Percentiles rank a stretch among this genome's conserved stretches.
These are phyloP conservation scores for Aschersonia sp. DNA, from an alignment of 2,329 filamentous ascomycete genomes.

Conservation along the genomic window DNA sequence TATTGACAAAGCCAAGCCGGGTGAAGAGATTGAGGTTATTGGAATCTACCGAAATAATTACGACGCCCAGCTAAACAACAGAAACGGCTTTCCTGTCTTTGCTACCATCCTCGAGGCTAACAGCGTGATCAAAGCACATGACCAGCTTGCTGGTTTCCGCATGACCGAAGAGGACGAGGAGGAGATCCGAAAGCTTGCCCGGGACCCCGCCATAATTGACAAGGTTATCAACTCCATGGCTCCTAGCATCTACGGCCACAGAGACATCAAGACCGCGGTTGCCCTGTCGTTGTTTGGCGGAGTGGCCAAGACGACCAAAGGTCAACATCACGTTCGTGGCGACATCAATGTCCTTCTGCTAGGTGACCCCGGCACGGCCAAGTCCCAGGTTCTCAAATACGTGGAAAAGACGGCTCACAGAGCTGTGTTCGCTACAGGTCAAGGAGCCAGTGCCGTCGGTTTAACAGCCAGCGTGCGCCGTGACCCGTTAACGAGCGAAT, in stretches of 20 bases:
- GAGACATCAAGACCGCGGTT: slow-evolving; percentile 92
- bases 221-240: slow-evolving; percentile 89
- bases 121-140: slow-evolving; percentile 91
- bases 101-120: slow-evolving; percentile 96
- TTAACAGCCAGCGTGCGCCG: slow-evolving; percentile 91
- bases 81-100: slow-evolving; percentile 96
- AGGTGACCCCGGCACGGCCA: slow-evolving; percentile 93
- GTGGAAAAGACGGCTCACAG: slow-evolving; percentile 95
- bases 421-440: slow-evolving; percentile 93
- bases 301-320: slow-evolving; percentile 80
- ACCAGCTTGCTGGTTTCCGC: slow-evolving; percentile 92
- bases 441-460: slow-evolving; percentile 94
- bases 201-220: slow-evolving; percentile 83
- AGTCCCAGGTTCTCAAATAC: slow-evolving; percentile 95
- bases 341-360: slow-evolving; percentile 97
- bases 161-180: slow-evolving; percentile 92
- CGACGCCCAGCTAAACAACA: slow-evolving; percentile 93
- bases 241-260: slow-evolving; percentile 93
- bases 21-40: slow-evolving; percentile 94
- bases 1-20: slow-evolving; percentile 92
- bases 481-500: slow-evolving; percentile 89
- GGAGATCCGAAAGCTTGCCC: slow-evolving; percentile 72
- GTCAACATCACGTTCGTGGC: slow-evolving; percentile 79
- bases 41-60: slow-evolving; percentile 98
- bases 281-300: slow-evolving; percentile 90